phyloP scores from a whole-genome alignment of 1,284 basidiomycete species.

The Cutaneotrichosporon dermatis region DNA sequence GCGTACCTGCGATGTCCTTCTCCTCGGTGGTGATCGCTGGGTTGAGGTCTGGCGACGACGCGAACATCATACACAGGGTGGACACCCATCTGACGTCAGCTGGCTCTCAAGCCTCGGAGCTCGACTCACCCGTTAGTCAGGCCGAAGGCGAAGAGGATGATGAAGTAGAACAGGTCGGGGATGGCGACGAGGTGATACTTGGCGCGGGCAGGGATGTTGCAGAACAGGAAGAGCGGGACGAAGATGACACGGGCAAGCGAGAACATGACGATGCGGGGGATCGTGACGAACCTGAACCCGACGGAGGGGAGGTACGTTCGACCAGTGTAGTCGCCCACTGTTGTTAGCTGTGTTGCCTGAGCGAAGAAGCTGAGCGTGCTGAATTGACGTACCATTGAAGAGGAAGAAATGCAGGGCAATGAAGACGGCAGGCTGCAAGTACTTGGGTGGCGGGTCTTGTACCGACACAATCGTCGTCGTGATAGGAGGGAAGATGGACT shows the following conservation, averaged over 20 bases:
- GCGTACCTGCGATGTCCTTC: slow-evolving; percentile 74
- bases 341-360: slow-evolving; percentile 26
- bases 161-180: slow-evolving; percentile 69
- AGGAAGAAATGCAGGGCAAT: slow-evolving; percentile 48
- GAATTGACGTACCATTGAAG: slow-evolving; percentile 49
- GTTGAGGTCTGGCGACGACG: slow-evolving; percentile 45
- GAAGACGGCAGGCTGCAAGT: slow-evolving; percentile 45
- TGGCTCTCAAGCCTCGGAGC: not conserved
- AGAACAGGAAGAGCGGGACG: slow-evolving; percentile 75
- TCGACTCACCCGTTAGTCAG: slow-evolving; percentile 65
- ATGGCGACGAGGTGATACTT: slow-evolving; percentile 54
- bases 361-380: no score
- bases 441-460: slow-evolving; percentile 50
- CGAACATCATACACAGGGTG: slow-evolving; percentile 45
- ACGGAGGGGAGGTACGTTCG: slow-evolving; percentile 65
- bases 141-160: slow-evolving; percentile 68
- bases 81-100: slow-evolving; percentile 37
- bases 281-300: slow-evolving; percentile 42
- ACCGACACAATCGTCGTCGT: slow-evolving; percentile 69
- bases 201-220: slow-evolving; percentile 55
- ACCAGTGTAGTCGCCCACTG: slow-evolving; percentile 71
- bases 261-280: slow-evolving; percentile 38
- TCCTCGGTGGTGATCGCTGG: slow-evolving; percentile 55
- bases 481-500: slow-evolving; percentile 82
- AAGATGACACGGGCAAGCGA: slow-evolving; percentile 67